Evolutionary conservation across 2,329 filamentous ascomycete species (phyloP), one percentile per base, ranked within the genome.

Genomic region (Microdochium nivale): DNA sequence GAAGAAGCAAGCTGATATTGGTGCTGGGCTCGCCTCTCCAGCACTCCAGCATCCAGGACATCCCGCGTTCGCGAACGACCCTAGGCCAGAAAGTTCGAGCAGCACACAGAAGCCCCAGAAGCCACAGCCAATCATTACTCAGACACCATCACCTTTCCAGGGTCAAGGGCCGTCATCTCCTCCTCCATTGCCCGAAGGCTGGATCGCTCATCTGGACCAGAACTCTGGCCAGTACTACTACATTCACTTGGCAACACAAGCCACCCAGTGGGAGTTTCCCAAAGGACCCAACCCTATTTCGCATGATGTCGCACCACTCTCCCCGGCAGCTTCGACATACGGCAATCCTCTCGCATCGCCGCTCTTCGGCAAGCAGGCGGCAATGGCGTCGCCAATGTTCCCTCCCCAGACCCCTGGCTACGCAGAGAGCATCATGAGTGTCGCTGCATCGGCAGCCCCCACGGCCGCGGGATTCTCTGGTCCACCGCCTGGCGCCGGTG

Each of bases 181-280:
- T 30, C 94, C 94, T 23, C 94, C 92, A 2, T 77, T 99, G 16
- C 94, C 94, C 5, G 94, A 99, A 71, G 94, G 94, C 32, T 99
- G 94, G 94, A 97, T 99, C 62, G 90, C 94, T 21, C 94, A 97
- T 67, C 77, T 97, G 3, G 94, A 99, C 65, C 88, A 90, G 58
- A 96, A 88, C 64, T 97, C 92, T 2, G 94, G 94, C 1, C 92
- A 97, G 65, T 99, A 97, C 69, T 99, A 99, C 68, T 99, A 99
- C 64, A 99, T 99, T 54, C 94, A 99, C 67, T 78, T 99, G 27
- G 88, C 91, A 1, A 91, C 89, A 0, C 94, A 97, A 65, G 90
- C 91, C 2, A 99, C 94, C 1, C 94, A 99, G 65, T 99, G 94
- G 94, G 94, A 99, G 63, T 97, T 97, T 59, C 94, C 94, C 25